phyloP scores from a whole-genome alignment of 2,329 filamentous ascomycete genomes.

The Colletotrichum falcatum region DNA sequence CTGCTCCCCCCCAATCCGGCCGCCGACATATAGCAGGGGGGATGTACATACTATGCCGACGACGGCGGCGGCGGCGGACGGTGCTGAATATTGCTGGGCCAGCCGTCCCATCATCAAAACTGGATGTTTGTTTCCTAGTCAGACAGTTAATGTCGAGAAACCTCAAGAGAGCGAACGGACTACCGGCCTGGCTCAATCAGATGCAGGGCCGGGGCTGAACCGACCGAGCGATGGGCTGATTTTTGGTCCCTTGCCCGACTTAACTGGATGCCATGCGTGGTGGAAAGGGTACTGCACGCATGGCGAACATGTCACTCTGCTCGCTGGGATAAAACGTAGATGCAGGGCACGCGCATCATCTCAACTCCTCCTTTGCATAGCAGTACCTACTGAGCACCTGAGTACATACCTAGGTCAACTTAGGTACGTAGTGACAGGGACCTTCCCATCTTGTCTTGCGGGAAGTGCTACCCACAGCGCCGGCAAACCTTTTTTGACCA shows the following conservation, averaged over 20 bases:
- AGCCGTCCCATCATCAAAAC: not conserved
- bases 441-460: too few species aligned
- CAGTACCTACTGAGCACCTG: not conserved
- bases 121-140: constrained; percentile 15
- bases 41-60: too few species aligned
- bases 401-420: too few species aligned
- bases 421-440: not conserved
- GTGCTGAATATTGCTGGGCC: not conserved
- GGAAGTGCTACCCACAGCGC: constrained; percentile 12
- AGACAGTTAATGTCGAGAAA: constrained; percentile 12
- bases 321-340: not conserved
- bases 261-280: not conserved
- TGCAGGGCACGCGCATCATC: constrained; percentile 1
- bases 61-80: too few species aligned
- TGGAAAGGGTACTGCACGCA: not conserved
- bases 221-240: not conserved
- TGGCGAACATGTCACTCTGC: not conserved
- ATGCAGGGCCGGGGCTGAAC: constrained; percentile 10
- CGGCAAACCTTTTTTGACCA: constrained; percentile 19
- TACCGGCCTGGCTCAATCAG: not conserved
- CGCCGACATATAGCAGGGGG: not conserved
- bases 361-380: constrained; percentile 12
- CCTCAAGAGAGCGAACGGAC: too few species aligned
- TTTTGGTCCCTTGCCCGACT: not conserved
- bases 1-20: constrained; percentile 4